These are phyloP conservation scores for Apophysomyces variabilis DNA, from an alignment of 371 early-diverging fungal species.

Conservation along the genomic window DNA sequence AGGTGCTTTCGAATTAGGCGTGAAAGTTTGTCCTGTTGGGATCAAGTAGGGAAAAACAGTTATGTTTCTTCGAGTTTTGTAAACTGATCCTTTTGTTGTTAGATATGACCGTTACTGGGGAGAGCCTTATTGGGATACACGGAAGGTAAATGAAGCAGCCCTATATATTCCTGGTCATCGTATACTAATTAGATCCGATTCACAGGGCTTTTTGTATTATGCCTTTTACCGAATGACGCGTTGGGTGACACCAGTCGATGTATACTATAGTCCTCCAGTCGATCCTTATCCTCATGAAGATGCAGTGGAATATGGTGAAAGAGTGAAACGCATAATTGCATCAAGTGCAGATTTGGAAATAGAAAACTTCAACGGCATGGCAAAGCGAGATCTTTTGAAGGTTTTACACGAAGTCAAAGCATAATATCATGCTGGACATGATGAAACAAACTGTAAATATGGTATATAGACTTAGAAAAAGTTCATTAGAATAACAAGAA, in stretches of 20 bases:
- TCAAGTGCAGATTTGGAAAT: slow-evolving; percentile 26
- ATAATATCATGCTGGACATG: slow-evolving; percentile 8
- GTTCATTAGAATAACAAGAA: too few relatives aligned
- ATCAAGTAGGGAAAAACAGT: slow-evolving; percentile 34
- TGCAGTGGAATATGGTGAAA: slow-evolving; percentile 31
- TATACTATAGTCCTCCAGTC: slow-evolving; percentile 35
- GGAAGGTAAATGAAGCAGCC: slow-evolving; percentile 19
- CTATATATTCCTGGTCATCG: neutral
- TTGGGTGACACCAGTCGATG: slow-evolving; percentile 43
- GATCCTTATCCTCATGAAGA: slow-evolving; percentile 22
- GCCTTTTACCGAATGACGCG: slow-evolving; percentile 52
- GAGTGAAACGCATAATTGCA: slow-evolving; percentile 35
- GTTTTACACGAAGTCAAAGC: slow-evolving; percentile 20
- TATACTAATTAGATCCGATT: neutral
- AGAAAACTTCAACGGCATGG: slow-evolving; percentile 50
- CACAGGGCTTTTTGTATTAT: slow-evolving; percentile 42
- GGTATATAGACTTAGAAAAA: neutral
- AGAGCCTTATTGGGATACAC: slow-evolving; percentile 53
- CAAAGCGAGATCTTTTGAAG: slow-evolving; percentile 37
- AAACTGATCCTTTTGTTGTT: neutral
- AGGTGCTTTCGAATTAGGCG: slow-evolving; percentile 85
- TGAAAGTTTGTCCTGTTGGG: slow-evolving; percentile 50
- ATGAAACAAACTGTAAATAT: neutral
- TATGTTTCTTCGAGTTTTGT: neutral
- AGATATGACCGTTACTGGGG: slow-evolving; percentile 41